Evolutionary conservation across 768 basidiomycete genomes (phyloP), one percentile per base, ranked within the genome.

Genomic region (Tylopilus plumbeoviolaceoides): DNA sequence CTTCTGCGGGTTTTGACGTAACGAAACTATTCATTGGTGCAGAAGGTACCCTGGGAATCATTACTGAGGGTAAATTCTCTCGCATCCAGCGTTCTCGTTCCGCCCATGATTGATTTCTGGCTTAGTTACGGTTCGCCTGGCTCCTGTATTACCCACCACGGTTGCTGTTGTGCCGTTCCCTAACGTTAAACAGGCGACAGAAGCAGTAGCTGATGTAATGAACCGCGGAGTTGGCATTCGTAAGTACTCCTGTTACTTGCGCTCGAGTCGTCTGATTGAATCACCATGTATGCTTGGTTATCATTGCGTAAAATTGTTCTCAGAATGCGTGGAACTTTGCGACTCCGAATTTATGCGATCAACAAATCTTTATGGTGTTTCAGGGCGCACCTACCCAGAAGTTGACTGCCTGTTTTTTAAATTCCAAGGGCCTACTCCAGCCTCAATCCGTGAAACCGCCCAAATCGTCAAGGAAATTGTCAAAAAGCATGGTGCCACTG

Each of bases 21-120:
- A 92, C 89, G 0, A 93, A 93, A 53, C 62, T 93, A 7, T 93
- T 95, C 68, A 87, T 94, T 45, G 92, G 92, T 21, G 90, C 90
- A 0, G 82, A 84, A 55, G 82, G 84, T 3, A 89, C 92, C 0
- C 73, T 95, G 21, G 94, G 94, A 1, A 91, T 97, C 47, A 78
- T 97, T 17, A 94, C 91, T 1, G 93, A 97, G 75, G 83, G 89
- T 81, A 42, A 5, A 56, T 49, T 50, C 20, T 14, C 14, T 21
- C 30, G 11, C 27, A 43, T 20, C 8, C 15, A 20, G 17, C n/a
- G 1, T 6, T 38, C 18, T 38, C 28, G 25, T 36, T 6, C 8
- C 5, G 14, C 31, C 56, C 20, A 48, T 42, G 21, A 11, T 43
- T 38, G 4, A 36, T 36, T 42, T 44, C 15, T 39, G 48, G 25